Base-by-base conservation (phyloP, 2,329 filamentous ascomycete genomes). In the Talaromyces sp. region DNA sequence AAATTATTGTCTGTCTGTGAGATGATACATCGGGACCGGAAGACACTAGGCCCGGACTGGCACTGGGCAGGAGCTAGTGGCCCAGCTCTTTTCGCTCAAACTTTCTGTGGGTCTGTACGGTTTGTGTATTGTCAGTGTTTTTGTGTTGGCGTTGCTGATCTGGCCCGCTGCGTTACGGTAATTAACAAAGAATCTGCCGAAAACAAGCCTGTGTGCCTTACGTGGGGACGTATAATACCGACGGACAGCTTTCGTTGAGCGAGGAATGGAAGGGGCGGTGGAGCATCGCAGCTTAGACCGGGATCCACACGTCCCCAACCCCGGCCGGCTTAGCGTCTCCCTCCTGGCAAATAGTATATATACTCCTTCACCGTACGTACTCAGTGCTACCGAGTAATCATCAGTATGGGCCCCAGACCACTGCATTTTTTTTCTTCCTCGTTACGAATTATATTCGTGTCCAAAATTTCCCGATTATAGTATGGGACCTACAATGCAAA, bases 271-370 rank as follows among this genome's bases (percentile, higher is more conserved):
- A 43, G 35, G 61, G 61, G 61, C 59, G 59, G 59, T 61, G 59
- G 58, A 61, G 58, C 22, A 43, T 39, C 37, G 56, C 56, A 31
- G 56, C 22, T 27, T 25, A 54, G 31, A 1, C 50, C 17, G 56
- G 56, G 56, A 58, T 58, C 60, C 60, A 56, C 49, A 47, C 37
- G 50, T 63, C 61, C 61, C 61, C 61, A 63, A 63, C 50, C 39
- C 37, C 33, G 31, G n/a, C 31, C n/a, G 15, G n/a, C 31, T 19
- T 17, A 59, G 56, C 9, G 41, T 19, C n/a, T 19, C 25, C 11
- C 49, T 2, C 15, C 22, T 2, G 22, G 17, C 19, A 56, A 37
- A 56, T 35, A 15, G 11, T 57, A 41, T 41, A 39, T 57, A 57
- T 15, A 22, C 54, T 57, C n/a, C 50, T 35, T 54, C 50, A 54